A percentile compares a stretch with the other conserved stretches of the same genome.
These are phyloP conservation scores for Dryadomyces quercus-mongolicae DNA, from an alignment of 2,329 filamentous ascomycete species.

Conservation along the genomic window DNA sequence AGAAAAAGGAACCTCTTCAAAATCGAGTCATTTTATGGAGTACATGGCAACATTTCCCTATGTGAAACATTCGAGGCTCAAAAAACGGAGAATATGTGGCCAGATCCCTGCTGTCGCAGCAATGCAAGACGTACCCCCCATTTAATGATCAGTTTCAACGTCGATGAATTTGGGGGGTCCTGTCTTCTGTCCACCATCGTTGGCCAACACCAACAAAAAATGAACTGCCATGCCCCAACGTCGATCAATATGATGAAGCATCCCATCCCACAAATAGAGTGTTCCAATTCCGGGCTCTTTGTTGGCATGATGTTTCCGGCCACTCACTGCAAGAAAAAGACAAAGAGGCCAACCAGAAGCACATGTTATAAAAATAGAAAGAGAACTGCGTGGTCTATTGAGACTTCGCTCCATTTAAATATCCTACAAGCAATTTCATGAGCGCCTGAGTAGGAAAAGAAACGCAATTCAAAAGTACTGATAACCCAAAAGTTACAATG, in stretches of 20 bases:
- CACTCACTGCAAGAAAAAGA: neutral
- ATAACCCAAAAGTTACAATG: neutral
- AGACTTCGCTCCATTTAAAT: neutral
- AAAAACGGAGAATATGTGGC: neutral
- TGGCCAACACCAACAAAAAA: too few relatives aligned
- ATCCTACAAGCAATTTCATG: neutral
- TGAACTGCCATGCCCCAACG: too few relatives aligned
- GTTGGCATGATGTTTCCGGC: neutral
- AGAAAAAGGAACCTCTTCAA: too few relatives aligned
- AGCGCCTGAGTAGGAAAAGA: neutral
- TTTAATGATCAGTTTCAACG: neutral
- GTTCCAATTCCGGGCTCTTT: neutral
- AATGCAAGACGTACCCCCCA: neutral
- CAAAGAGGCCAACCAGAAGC: neutral
- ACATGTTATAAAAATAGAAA: neutral
- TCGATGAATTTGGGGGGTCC: neutral
- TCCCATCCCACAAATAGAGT: neutral
- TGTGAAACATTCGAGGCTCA: neutral
- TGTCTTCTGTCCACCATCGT: too few relatives aligned
- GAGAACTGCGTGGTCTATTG: neutral
- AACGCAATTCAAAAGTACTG: neutral
- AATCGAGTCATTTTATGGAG: too few relatives aligned
- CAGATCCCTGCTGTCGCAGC: neutral
- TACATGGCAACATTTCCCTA: neutral
- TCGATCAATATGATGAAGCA: too few relatives aligned